Evolutionary conservation across 2,329 filamentous ascomycete species (phyloP), one percentile per base, ranked within the genome.

Genomic region (Fusarium pseudoanthophilum): DNA sequence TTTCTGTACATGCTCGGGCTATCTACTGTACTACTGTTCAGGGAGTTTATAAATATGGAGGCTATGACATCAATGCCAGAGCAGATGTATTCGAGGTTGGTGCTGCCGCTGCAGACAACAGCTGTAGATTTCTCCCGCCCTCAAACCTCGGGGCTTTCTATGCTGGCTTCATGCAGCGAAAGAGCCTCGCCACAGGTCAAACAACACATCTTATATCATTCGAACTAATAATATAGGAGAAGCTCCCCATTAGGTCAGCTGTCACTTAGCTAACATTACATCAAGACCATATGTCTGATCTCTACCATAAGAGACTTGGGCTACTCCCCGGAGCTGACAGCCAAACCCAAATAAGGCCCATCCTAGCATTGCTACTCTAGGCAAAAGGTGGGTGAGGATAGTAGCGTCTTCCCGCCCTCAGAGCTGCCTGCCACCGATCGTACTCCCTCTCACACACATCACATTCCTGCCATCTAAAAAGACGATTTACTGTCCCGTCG

Each of bases 151-250:
- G 2, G 15, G 5, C 3, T 18, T 18, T n/a, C 0, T 13, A 32
- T 4, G 7, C 28, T 3, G 14, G 7, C 46, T 15, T 13, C 11
- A 9, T 30, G 7, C 0, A 32, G 7, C 4, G 8, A 14, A 14
- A 18, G 21, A 9, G 4, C 5, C 21, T n/a, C 11, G 2, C 2
- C 15, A 6, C 2, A 11, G 2, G 11, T 21, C 6, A 6, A 14
- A 18, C 7, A 24, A 18, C 21, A 13, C 5, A 24, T 26, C 3
- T 10, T 2, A 20, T 11, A 20, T 34, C 11, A 11, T 36, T 20
- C 3, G 1, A 4, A 11, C 18, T 4, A 24, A 3, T 1, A 8
- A 0, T 8, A 15, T 15, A 18, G 11, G 16, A 24, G n/a, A 26
- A 34, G 1, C 1, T 8, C 4, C 14, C 9, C n/a, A 20, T 24